phyloP scores from a whole-genome alignment of 1,284 basidiomycete species.

The Trametes hirsuta region DNA sequence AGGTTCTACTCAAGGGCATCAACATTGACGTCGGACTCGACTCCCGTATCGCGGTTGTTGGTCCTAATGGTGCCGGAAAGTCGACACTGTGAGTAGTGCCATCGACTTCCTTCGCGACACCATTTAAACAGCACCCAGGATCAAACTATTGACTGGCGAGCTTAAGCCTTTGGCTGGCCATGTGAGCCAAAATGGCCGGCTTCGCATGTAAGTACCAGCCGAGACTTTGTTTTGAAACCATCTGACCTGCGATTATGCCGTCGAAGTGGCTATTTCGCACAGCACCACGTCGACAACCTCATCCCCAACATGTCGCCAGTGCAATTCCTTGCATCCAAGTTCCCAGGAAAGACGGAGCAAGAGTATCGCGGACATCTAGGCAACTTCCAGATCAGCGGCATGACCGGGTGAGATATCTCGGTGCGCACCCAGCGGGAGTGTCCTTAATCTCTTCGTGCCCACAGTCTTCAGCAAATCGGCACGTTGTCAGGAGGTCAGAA shows the following conservation, averaged over 20 bases:
- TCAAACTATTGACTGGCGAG: slow-evolving; percentile 95
- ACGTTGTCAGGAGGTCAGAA: slow-evolving; percentile 97
- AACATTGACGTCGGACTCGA: slow-evolving; percentile 93
- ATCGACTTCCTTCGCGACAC: neutral
- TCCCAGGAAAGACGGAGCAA: slow-evolving; percentile 95
- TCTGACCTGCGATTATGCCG: neutral
- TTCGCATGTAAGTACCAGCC: slow-evolving; percentile 70
- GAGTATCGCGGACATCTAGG: slow-evolving; percentile 95
- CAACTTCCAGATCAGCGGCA: slow-evolving; percentile 98
- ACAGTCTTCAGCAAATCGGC: slow-evolving; percentile 75
- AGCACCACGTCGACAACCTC: slow-evolving; percentile 97
- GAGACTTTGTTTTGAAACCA: neutral
- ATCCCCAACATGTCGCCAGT: slow-evolving; percentile 87
- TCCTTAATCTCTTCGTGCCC: neutral
- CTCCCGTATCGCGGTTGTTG: slow-evolving; percentile 90
- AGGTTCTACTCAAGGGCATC: slow-evolving; percentile 78
- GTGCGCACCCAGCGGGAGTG: neutral
- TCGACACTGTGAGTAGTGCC: slow-evolving; percentile 63
- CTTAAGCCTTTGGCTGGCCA: slow-evolving; percentile 81
- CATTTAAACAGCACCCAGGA: slow-evolving; percentile 46
- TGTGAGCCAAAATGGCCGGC: slow-evolving; percentile 87
- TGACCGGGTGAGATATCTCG: slow-evolving; percentile 70
- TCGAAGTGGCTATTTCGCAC: slow-evolving; percentile 87
- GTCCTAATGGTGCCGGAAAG: slow-evolving; percentile 82
- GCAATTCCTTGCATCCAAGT: slow-evolving; percentile 88